A percentile compares a stretch with the other conserved stretches of the same genome.
phyloP scores from a whole-genome alignment of 2,329 filamentous ascomycete genomes.

The Arthroderma uncinatum region DNA sequence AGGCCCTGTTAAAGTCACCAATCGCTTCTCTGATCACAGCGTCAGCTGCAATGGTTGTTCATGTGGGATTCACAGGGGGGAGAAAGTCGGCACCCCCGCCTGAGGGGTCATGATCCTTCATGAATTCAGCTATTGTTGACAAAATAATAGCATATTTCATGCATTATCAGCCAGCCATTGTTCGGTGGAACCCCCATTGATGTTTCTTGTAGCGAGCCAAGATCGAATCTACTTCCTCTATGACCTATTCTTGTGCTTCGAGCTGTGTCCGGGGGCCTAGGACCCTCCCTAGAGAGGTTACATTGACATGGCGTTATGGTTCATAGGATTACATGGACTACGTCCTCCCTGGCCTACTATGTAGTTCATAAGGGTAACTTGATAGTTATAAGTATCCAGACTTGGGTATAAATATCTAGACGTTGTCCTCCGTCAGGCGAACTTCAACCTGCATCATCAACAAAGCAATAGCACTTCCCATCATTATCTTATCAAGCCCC shows the following conservation, averaged over 20 bases:
- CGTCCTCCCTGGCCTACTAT: background rate
- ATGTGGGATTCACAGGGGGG: background rate
- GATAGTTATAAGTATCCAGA: background rate
- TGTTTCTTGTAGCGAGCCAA: slow-evolving; percentile 6
- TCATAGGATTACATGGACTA: background rate
- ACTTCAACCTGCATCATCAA: background rate
- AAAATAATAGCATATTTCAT: background rate
- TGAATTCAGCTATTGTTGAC: background rate
- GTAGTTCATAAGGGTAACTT: background rate
- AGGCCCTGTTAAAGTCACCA: background rate
- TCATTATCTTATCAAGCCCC: background rate
- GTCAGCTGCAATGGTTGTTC: background rate
- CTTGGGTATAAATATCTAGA: background rate
- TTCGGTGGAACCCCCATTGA: background rate
- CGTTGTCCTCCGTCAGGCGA: background rate
- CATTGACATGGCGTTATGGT: slow-evolving; percentile 4
- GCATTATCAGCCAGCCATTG: background rate
- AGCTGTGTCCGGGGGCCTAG: background rate
- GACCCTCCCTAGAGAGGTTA: slow-evolving; percentile 5
- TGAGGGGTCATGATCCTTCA: background rate
- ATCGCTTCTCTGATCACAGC: background rate
- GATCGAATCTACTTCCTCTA: background rate
- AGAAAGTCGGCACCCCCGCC: background rate
- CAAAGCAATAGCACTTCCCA: too few species aligned
- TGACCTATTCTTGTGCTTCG: background rate